Percentiles rank a stretch among this genome's conserved stretches.
These are phyloP conservation scores for Claviceps sp. DNA, from an alignment of 2,329 filamentous ascomycete genomes.

Conservation along the genomic window DNA sequence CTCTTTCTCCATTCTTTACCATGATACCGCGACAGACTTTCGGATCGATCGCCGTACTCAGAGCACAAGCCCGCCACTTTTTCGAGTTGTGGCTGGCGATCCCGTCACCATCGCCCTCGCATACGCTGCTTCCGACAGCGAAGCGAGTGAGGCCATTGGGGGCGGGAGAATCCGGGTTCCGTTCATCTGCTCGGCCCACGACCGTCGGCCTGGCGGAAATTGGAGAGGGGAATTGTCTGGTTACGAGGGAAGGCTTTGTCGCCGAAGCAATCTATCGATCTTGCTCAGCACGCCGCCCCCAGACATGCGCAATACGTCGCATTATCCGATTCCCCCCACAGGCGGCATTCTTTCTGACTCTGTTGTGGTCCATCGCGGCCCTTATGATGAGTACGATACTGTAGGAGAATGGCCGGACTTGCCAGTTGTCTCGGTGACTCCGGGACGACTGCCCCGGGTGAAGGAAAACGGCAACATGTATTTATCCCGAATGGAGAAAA, in stretches of 20 bases:
- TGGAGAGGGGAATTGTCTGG: conserved; percentile 52
- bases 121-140: conserved; percentile 33
- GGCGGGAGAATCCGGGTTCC: conserved; percentile 34
- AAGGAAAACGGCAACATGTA: conserved; percentile 54
- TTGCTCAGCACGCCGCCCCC: conserved; percentile 49
- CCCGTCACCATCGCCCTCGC: conserved; percentile 47
- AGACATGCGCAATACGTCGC: conserved; percentile 28
- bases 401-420: conserved; percentile 42
- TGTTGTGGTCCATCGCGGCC: conserved; percentile 62
- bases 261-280: conserved; percentile 59
- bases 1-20: conserved; percentile 48
- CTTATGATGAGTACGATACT: conserved; percentile 49
- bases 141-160: conserved; percentile 20
- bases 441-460: conserved; percentile 60
- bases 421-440: conserved; percentile 61
- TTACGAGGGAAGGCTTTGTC: conserved; percentile 54
- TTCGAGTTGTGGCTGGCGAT: conserved; percentile 41
- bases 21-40: conserved; percentile 35
- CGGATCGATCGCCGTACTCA: conserved; percentile 21
- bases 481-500: conserved; percentile 56
- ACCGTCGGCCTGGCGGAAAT: conserved; percentile 62
- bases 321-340: conserved; percentile 59
- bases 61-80: conserved; percentile 27
- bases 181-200: conserved; percentile 62
- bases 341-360: conserved; percentile 58